Evolutionary conservation across 2,329 filamentous ascomycete species (phyloP), one percentile per base, ranked within the genome.

Genomic region (Trichoderma sp.): DNA sequence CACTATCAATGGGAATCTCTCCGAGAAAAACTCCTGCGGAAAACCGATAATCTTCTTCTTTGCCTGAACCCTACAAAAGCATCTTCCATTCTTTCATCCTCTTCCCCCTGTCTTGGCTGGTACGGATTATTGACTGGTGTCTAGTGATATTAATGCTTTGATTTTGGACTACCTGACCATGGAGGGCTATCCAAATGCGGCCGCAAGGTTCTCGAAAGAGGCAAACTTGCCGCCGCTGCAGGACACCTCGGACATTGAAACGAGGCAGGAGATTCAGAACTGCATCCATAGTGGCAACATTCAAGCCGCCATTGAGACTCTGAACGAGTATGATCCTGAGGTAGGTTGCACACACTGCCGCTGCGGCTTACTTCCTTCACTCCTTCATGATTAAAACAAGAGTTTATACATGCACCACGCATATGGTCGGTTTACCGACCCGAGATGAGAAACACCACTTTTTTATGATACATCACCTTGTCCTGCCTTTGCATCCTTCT

Each of bases 1-100:
- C 80, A 81, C 84, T 88, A 89, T 91, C 89, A 96, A 97, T 99
- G 95, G 95, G 95, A 99, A 99, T 99, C 95, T 99, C 96, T 99
- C 95, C 90, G 92, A 98, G 91, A 85, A 55, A 87, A 87, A 82
- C 80, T 77, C 79, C 85, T 99, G 95, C 91, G 90, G 95, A 99
- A 88, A 92, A 88, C 78, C 81, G 83, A 89, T 91, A 68, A 71
- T 55, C 52, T 76, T 77, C 73, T 88, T 91, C 87, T 87, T 80
- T 85, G 10, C 84, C 88, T 76, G 61, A 63, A 26, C 45, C 28
- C n/a, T 26, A 17, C 26, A 17, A 51, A 60, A 52, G 44, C 65
- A n/a, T 39, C 19, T 10, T 10, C 50, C 17, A 21, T 57, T 19
- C 24, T 30, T 59, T 63, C 39, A 34, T 21, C 58, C 59, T 59